These are phyloP conservation scores for Spathaspora sp. DNA, from an alignment of 805 yeast genomes.

Conservation along the genomic window DNA sequence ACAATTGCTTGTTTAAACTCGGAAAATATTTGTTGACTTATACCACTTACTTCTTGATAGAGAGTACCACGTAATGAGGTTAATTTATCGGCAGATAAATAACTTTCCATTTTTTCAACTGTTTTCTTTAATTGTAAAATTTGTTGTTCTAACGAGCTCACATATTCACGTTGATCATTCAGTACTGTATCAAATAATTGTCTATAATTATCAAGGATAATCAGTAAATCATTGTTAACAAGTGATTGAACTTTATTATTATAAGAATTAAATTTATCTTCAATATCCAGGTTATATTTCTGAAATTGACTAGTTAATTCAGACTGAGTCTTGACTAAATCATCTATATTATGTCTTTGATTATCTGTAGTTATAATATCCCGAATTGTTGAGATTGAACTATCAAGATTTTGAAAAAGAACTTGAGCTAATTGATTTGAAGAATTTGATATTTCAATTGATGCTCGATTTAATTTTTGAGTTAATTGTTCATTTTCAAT, in stretches of 20 bases:
- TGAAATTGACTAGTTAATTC: constrained; percentile 1
- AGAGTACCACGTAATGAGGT: not conserved
- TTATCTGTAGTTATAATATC: not conserved
- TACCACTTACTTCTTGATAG: not conserved
- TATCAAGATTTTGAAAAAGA: constrained; percentile 2
- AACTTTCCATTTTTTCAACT: constrained; percentile 13
- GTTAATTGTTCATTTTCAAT: not conserved
- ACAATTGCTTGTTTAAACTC: not conserved
- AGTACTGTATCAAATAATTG: not conserved
- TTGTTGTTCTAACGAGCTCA: constrained; percentile 3
- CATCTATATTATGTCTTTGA: not conserved
- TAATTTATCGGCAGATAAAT: constrained; percentile 13
- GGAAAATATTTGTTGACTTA: not conserved
- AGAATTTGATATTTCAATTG: constrained; percentile 3
- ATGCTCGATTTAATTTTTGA: constrained; percentile 1
- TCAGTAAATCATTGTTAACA: constrained; percentile 3
- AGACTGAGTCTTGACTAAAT: not conserved
- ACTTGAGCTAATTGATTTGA: not conserved
- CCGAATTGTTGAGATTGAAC: constrained; percentile 2
- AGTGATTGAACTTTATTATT: constrained; percentile 1
- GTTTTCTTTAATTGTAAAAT: constrained; percentile 10
- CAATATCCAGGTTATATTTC: constrained; percentile 1
- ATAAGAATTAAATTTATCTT: not conserved
- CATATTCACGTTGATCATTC: constrained; percentile 2
- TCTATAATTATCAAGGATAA: not conserved